These are phyloP conservation scores for Nissolia schottii DNA, from an alignment of 306 rosid species.

Conservation along the genomic window DNA sequence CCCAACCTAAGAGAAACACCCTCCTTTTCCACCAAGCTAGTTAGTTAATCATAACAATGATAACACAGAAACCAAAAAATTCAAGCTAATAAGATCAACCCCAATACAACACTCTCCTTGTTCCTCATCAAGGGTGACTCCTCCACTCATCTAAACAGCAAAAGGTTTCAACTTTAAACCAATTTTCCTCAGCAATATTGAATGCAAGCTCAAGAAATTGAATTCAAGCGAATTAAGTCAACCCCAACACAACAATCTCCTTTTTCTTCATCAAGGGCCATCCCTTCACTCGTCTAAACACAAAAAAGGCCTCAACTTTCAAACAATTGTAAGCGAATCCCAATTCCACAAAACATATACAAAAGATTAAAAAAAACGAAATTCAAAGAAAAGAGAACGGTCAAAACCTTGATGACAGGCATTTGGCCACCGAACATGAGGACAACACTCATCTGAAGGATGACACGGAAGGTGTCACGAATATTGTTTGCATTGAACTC, in stretches of 20 bases:
- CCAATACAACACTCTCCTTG: neutral
- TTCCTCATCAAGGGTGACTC: neutral
- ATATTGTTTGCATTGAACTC: conserved; percentile 60
- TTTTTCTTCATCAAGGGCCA: neutral
- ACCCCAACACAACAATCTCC: neutral
- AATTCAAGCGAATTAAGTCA: neutral
- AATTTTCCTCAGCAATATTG: too few relatives aligned
- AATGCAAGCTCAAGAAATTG: too few relatives aligned
- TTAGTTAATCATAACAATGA: neutral
- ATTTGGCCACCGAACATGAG: conserved; percentile 50
- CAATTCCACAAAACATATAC: neutral
- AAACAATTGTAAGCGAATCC: neutral
- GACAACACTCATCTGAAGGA: conserved; percentile 51
- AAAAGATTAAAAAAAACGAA: neutral
- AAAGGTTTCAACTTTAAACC: neutral
- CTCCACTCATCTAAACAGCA: neutral
- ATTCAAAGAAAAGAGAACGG: too few relatives aligned
- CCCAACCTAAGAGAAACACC: neutral
- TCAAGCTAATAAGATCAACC: neutral
- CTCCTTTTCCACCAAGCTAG: neutral
- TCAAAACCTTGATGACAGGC: conserved; percentile 45
- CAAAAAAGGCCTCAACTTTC: neutral
- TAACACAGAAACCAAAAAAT: neutral
- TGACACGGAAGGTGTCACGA: conserved; percentile 42
- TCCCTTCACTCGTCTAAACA: neutral